These are phyloP conservation scores for Arthromyces matolae DNA, from an alignment of 768 basidiomycete genomes.

Conservation along the genomic window DNA sequence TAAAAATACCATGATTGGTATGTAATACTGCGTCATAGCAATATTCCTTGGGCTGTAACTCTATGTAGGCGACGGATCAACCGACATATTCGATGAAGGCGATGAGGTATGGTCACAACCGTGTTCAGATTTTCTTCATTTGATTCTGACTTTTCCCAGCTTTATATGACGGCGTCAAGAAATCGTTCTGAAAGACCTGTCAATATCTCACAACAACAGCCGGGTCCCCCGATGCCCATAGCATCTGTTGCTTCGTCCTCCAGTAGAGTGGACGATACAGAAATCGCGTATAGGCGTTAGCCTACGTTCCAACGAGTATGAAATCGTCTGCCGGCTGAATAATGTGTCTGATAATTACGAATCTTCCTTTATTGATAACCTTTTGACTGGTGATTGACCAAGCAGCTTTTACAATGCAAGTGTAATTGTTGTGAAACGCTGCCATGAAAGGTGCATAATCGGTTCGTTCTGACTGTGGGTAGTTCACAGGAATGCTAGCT, in stretches of 20 bases:
- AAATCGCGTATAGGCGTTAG: conserved; percentile 29
- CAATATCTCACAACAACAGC: conserved; percentile 1
- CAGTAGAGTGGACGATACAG: conserved; percentile 25
- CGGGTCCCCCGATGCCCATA: conserved; percentile 14
- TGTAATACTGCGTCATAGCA: conserved; percentile 22
- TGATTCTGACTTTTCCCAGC: conserved; percentile 12
- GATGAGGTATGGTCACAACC: conserved; percentile 24
- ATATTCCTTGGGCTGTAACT: not conserved
- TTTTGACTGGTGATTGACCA: too few species aligned
- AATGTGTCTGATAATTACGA: not conserved
- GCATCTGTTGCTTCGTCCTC: conserved; percentile 11
- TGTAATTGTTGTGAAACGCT: too few species aligned
- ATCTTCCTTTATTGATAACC: too few species aligned
- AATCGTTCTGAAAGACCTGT: conserved; percentile 3
- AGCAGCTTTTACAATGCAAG: too few species aligned
- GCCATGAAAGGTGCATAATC: too few species aligned
- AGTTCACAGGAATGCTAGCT: too few species aligned
- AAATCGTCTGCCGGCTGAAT: not conserved
- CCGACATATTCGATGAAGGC: conserved; percentile 44
- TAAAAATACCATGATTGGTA: conserved; percentile 47
- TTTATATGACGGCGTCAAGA: conserved; percentile 15
- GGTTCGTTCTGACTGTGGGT: too few species aligned
- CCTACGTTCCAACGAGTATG: not conserved
- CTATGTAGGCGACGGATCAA: conserved; percentile 31
- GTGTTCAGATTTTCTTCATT: conserved; percentile 3